Conservation (phyloP, 345 rosid genomes). For the Salix koriyanagi region DNA sequence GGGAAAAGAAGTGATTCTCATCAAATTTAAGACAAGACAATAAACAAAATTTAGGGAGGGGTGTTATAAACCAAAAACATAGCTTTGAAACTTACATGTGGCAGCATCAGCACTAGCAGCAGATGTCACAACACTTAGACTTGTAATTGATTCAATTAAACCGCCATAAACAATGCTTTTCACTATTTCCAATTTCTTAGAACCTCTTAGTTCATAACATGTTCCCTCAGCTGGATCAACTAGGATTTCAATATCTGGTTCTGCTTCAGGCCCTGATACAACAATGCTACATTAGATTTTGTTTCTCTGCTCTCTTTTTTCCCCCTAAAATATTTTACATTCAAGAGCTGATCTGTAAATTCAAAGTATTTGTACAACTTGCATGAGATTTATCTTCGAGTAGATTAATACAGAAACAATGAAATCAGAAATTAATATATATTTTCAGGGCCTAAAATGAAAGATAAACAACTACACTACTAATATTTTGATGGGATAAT, state of each 20-base stretch:
- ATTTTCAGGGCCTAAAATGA: not conserved
- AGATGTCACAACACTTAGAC: conserved; percentile 22
- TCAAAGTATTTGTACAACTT: no score
- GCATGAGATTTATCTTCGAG: no score
- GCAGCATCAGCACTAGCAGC: conserved; percentile 18
- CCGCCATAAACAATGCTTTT: conserved; percentile 30
- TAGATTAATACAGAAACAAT: not conserved
- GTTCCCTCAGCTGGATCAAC: not conserved
- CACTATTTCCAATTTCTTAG: conserved; percentile 7
- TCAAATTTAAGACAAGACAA: not conserved
- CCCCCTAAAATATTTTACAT: no score
- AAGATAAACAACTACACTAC: not conserved
- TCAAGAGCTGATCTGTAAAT: no score
- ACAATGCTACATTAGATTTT: not conserved
- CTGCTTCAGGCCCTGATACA: not conserved
- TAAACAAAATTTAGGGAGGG: not conserved
- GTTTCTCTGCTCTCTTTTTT: no score
- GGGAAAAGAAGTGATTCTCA: not conserved
- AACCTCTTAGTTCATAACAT: not conserved
- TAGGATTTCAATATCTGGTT: no score
- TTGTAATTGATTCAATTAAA: conserved; percentile 17
- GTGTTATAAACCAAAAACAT: no score
- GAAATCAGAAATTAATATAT: not conserved
- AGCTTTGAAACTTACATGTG: conserved; percentile 8
- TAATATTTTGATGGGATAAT: not conserved